phyloP scores from a whole-genome alignment of 1,284 basidiomycete genomes.

The Cutaneotrichosporon cavernicola region DNA sequence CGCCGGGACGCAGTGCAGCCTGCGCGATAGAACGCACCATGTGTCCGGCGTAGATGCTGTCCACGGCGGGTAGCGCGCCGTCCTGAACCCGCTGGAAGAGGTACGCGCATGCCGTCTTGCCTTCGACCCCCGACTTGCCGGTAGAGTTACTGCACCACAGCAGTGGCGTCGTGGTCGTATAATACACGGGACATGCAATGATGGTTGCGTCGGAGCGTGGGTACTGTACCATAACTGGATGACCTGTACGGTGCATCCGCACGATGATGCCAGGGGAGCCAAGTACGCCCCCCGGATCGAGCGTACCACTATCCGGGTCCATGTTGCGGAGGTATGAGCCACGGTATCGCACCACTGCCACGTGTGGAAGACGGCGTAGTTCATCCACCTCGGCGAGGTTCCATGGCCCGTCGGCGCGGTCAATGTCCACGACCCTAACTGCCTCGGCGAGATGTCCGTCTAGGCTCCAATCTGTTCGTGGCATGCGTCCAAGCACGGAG shows the following conservation, averaged over 20 bases:
- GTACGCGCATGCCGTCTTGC: not conserved
- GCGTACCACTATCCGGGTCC: not conserved
- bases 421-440: not conserved
- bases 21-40: not conserved
- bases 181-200: slow-evolving; percentile 1
- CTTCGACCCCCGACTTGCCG: not conserved
- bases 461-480: slow-evolving; percentile 1
- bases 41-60: slow-evolving; percentile 5
- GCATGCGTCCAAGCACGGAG: slow-evolving; percentile 4
- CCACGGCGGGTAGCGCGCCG: slow-evolving; percentile 3
- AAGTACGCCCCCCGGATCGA: not conserved
- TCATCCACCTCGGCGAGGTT: not conserved
- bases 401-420: slow-evolving; percentile 2
- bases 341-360: not conserved
- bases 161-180: slow-evolving; percentile 5
- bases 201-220: not conserved
- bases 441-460: slow-evolving; percentile 2
- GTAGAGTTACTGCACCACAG: slow-evolving; percentile 2
- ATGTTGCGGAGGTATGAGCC: slow-evolving; percentile 5
- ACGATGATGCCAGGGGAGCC: not conserved
- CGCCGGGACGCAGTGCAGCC: slow-evolving; percentile 1
- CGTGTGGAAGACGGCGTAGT: not conserved
- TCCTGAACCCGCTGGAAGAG: slow-evolving; percentile 6
- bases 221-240: not conserved
- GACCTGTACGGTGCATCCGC: not conserved